Conservation (phyloP, 176 grass and related monocot genomes). For the Zoysia pacifica region DNA sequence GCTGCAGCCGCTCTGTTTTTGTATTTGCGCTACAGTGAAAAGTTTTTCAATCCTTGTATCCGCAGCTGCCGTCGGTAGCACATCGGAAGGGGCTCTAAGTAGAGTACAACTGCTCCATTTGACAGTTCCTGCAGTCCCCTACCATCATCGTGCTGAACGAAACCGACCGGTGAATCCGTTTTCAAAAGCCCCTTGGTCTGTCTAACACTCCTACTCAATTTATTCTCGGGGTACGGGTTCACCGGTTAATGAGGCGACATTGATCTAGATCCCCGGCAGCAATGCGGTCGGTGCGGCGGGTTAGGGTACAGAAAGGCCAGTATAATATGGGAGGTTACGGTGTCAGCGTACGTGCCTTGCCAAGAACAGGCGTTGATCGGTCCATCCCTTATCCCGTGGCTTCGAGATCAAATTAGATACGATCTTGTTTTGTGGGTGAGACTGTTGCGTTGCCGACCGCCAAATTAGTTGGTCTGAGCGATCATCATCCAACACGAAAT, state of each 20-base stretch:
- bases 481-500: too few species aligned
- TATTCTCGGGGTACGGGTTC: neutral
- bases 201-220: neutral
- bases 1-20: too few species aligned
- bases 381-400: neutral
- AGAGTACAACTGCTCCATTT: too few species aligned
- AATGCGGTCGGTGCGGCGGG: neutral
- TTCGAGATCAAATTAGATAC: neutral
- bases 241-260: neutral
- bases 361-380: neutral
- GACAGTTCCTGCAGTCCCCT: neutral
- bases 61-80: too few species aligned
- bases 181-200: neutral
- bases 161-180: neutral
- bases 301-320: neutral
- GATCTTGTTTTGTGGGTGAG: too few species aligned
- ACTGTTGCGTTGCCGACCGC: too few species aligned
- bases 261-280: slow-evolving; percentile 17
- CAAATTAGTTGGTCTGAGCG: too few species aligned
- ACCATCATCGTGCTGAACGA: neutral
- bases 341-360: neutral
- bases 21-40: too few species aligned
- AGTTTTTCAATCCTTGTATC: too few species aligned
- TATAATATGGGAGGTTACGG: neutral
- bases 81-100: too few species aligned